Evolutionary conservation across 2,329 filamentous ascomycete species (phyloP).

Genomic region (Colletotrichum zoysiae): DNA sequence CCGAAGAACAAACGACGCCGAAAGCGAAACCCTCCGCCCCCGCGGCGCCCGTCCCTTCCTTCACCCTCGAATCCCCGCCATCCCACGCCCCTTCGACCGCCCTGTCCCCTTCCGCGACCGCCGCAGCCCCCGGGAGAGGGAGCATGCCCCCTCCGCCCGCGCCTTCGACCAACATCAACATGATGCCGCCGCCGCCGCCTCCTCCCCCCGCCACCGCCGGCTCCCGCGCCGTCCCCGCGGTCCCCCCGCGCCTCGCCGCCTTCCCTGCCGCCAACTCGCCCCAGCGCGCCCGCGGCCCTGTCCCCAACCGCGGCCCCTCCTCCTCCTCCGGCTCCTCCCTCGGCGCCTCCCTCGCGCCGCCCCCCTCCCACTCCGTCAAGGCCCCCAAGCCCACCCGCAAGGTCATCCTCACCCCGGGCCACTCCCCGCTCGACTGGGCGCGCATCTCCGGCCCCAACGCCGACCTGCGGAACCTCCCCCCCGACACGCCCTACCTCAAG

Average conservation of each 20-base stretch:
- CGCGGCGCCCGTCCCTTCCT: conserved; percentile 56
- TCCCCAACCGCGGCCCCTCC: conserved; percentile 53
- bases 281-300: conserved; percentile 45
- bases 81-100: conserved; percentile 28
- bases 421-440: conserved; percentile 97
- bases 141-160: conserved; percentile 38
- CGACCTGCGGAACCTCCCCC: conserved; percentile 74
- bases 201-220: conserved; percentile 28
- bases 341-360: conserved; percentile 61
- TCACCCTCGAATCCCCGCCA: conserved; percentile 54
- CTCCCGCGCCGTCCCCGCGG: conserved; percentile 28
- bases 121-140: conserved; percentile 41
- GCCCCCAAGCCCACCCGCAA: conserved; percentile 73
- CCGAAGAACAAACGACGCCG: conserved; percentile 63
- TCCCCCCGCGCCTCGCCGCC: conserved; percentile 39
- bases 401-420: conserved; percentile 87
- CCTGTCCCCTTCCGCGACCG: conserved; percentile 43
- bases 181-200: conserved; percentile 50
- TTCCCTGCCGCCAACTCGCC: conserved; percentile 43
- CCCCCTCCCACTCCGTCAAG: conserved; percentile 65
- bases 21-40: conserved; percentile 56
- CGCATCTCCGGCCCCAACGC: conserved; percentile 74
- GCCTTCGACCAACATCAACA: conserved; percentile 23
- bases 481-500: conserved; percentile 69
- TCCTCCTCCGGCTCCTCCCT: conserved; percentile 42